A percentile compares a stretch with the other conserved stretches of the same genome.
Evolutionary conservation across 2,329 filamentous ascomycete species (phyloP).

Genomic region (Aspergillus puulaauensis): DNA sequence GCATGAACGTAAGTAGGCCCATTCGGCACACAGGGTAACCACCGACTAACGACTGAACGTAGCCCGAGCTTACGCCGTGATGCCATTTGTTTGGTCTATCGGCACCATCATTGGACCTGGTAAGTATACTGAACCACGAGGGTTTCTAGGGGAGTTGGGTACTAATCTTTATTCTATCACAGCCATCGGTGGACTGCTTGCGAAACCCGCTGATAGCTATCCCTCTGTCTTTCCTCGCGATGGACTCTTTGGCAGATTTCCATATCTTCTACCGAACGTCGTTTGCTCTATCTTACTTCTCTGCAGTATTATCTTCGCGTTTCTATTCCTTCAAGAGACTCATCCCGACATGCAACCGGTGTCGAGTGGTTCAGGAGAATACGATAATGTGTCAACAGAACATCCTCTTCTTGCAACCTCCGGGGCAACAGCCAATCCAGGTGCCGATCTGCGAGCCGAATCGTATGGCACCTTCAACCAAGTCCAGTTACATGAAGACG

Average conservation of each 20-base stretch:
- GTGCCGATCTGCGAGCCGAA: slow-evolving; percentile 72
- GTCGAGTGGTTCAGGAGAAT: slow-evolving; percentile 40
- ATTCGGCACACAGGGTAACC: background rate
- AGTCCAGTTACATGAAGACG: slow-evolving; percentile 54
- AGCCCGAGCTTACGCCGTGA: slow-evolving; percentile 84
- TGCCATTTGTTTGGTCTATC: slow-evolving; percentile 93
- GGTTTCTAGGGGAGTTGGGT: background rate
- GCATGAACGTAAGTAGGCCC: slow-evolving; percentile 69
- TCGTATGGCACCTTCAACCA: slow-evolving; percentile 73
- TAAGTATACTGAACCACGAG: slow-evolving; percentile 16
- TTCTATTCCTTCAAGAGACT: slow-evolving; percentile 80
- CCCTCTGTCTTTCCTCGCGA: slow-evolving; percentile 67
- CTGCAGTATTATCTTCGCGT: slow-evolving; percentile 77
- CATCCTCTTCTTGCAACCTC: slow-evolving; percentile 75
- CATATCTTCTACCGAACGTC: slow-evolving; percentile 86
- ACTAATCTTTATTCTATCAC: slow-evolving; percentile 14
- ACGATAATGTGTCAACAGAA: slow-evolving; percentile 53
- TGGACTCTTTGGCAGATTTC: slow-evolving; percentile 73
- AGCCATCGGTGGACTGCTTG: slow-evolving; percentile 82
- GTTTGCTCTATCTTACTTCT: slow-evolving; percentile 76
- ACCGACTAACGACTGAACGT: slow-evolving; percentile 3
- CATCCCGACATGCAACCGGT: slow-evolving; percentile 74
- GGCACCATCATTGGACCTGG: slow-evolving; percentile 82
- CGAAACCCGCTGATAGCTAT: slow-evolving; percentile 73
- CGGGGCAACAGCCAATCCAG: slow-evolving; percentile 69